Evolutionary conservation across 345 rosid species (phyloP).

Genomic region (Brassica rapa): DNA sequence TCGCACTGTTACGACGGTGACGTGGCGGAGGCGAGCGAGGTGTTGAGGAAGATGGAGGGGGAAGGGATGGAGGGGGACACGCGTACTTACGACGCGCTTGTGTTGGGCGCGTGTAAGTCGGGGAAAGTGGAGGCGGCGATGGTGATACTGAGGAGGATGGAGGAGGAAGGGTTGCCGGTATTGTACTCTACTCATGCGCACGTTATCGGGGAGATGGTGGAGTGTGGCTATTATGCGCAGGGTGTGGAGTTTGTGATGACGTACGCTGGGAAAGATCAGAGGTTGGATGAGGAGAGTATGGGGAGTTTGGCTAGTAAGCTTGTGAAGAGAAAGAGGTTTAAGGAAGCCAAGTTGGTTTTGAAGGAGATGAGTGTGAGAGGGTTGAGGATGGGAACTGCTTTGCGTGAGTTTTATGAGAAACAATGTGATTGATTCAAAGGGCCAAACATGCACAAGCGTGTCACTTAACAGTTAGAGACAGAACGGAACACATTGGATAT

Average conservation of each 20-base stretch:
- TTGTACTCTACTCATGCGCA: conserved; percentile 58
- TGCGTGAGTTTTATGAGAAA: conserved; percentile 9
- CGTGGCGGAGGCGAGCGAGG: conserved; percentile 45
- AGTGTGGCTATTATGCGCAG: conserved; percentile 44
- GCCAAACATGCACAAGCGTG: not conserved
- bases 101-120: conserved; percentile 63
- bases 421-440: not conserved
- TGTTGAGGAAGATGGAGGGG: conserved; percentile 57
- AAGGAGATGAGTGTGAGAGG: conserved; percentile 55
- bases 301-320: conserved; percentile 59
- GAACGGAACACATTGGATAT: conserved; percentile 3
- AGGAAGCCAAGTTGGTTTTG: conserved; percentile 54
- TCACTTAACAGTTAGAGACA: not conserved
- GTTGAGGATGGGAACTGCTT: conserved; percentile 43
- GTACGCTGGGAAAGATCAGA: conserved; percentile 47
- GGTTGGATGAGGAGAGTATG: conserved; percentile 53
- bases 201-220: conserved; percentile 50
- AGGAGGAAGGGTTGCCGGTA: conserved; percentile 48
- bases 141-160: conserved; percentile 66
- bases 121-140: conserved; percentile 63
- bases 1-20: conserved; percentile 48
- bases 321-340: conserved; percentile 39
- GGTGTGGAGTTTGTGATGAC: conserved; percentile 59
- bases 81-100: conserved; percentile 71
- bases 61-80: conserved; percentile 48